Evolutionary conservation across 2,329 filamentous ascomycete species (phyloP), one percentile per base, ranked within the genome.

Genomic region (Fusarium xylarioides): DNA sequence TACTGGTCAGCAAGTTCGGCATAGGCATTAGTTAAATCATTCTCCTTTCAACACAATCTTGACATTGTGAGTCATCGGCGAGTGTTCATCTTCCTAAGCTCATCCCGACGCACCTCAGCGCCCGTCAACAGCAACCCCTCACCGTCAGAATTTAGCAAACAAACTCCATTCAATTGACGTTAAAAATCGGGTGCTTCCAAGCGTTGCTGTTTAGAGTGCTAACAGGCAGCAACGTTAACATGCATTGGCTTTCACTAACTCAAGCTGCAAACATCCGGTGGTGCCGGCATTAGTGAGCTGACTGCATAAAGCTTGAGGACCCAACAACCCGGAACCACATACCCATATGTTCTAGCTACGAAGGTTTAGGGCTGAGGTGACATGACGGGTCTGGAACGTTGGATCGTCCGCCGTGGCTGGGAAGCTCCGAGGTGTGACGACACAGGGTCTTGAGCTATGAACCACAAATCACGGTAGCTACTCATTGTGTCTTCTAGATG

Each of bases 201-300:
- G 0, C 7, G 16, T 10, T 18, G 5, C 7, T 3, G 12, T 35
- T 49, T 8, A 49, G n/a, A 28, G 40, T 49, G 18, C 11, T 15
- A 47, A 28, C 30, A 28, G 54, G n/a, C 19, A 34, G 30, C 26
- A 35, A 47, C 23, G 40, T 35, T 35, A 35, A 47, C 38, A 44
- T 15, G 21, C 9, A 30, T 57, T 47, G 26, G 49, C 53, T 56
- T 19, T 16, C 21, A 30, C 15, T 23, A 57, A 32, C 10, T n/a
- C 38, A 19, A 34, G n/a, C 18, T 56, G 30, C n/a, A 47, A 34
- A 35, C 30, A 35, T 35, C 54, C 54, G 40, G 30, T 49, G 30
- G 14, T 35, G 54, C 54, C 40, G 30, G 8, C 14, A 21, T 57
- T 40, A 21, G 50, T 63, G 66, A 38, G 63, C 66, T 68, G 64